Evolutionary conservation across 2,329 filamentous ascomycete species (phyloP).

Genomic region (Rutstroemia sp.): DNA sequence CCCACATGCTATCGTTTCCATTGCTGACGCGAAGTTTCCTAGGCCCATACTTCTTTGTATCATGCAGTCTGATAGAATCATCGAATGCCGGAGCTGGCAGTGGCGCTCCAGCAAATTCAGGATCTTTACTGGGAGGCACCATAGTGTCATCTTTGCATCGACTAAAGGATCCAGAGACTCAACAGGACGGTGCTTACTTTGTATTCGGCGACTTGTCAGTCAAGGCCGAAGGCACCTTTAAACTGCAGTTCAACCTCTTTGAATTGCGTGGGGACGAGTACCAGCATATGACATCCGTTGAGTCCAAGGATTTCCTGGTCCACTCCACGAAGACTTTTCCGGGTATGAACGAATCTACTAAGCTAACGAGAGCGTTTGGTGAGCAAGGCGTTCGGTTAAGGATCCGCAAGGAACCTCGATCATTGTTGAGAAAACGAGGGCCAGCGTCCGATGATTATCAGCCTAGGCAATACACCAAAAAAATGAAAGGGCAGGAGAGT

Average conservation of each 20-base stretch:
- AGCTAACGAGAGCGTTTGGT: constrained; percentile 72
- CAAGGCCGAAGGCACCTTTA: constrained; percentile 63
- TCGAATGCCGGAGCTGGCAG: not conserved
- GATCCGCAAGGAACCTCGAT: constrained; percentile 73
- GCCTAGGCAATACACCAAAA: constrained; percentile 22
- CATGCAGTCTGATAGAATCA: constrained; percentile 33
- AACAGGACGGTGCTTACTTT: constrained; percentile 76
- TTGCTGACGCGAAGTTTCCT: constrained; percentile 9
- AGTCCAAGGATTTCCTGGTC: constrained; percentile 63
- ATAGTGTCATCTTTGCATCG: constrained; percentile 75
- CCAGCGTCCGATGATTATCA: constrained; percentile 29
- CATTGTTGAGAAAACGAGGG: constrained; percentile 29
- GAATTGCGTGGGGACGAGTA: constrained; percentile 46
- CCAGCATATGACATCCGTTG: constrained; percentile 31
- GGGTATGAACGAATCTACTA: constrained; percentile 75
- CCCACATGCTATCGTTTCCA: not conserved
- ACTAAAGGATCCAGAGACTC: constrained; percentile 64
- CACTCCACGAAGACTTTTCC: constrained; percentile 62
- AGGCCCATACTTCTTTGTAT: constrained; percentile 45
- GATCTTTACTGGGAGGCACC: constrained; percentile 59
- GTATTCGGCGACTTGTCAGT: constrained; percentile 87
- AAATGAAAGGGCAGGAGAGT: not conserved
- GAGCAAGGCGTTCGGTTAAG: constrained; percentile 81
- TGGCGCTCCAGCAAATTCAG: constrained; percentile 28
- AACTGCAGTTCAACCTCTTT: constrained; percentile 71